Base-by-base conservation (phyloP, 2,329 filamentous ascomycete species). In the Trichophyton benhamiae region DNA sequence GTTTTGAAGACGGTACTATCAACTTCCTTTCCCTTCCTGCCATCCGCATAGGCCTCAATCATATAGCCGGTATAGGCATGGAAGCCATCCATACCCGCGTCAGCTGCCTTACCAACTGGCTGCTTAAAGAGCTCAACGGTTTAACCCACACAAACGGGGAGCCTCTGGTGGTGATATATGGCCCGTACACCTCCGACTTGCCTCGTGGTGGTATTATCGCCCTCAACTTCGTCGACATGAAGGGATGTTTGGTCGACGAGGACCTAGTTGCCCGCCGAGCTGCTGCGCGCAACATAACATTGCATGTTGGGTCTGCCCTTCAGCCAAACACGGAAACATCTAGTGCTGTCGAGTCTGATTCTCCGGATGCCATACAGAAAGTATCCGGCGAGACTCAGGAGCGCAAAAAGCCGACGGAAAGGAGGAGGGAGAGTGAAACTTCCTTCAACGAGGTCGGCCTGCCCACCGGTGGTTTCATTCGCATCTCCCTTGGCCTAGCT, bases 1-100 rank as follows among this genome's bases (percentile, higher is more conserved):
- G 78, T 1, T 77, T 88, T 5, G 86, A 88, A 68, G 86, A 88
- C 66, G 85, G 85, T 0, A 88, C 84, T 0, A 72, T 85, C 8
- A 82, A 84, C 1, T 86, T 86, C 66, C 84, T 86, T 68, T 84
- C 75, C 63, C 86, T 87, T 62, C 74, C 87, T 60, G 84, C 84
- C 0, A 78, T 79, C 0, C 83, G 87, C 68, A 68, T 72, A 38
- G 73, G 76, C 38, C 70, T 87, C 2, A 87, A 81, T 67, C 62
- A 63, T 58, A 25, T 63, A 22, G 30, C 27, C 7, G 36, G 42
- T 7, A 79, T 79, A 0, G 80, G 78, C 3, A 83, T 87, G 78
- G 72, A 76, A 15, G 75, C 77, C 61, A 78, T 87, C 59, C 84
- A 83, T 2, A 72, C 76, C 13, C 83, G 87, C 68, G 83, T 83